Base-by-base conservation (phyloP, 768 basidiomycete species). In the Auricularia heimuer region DNA sequence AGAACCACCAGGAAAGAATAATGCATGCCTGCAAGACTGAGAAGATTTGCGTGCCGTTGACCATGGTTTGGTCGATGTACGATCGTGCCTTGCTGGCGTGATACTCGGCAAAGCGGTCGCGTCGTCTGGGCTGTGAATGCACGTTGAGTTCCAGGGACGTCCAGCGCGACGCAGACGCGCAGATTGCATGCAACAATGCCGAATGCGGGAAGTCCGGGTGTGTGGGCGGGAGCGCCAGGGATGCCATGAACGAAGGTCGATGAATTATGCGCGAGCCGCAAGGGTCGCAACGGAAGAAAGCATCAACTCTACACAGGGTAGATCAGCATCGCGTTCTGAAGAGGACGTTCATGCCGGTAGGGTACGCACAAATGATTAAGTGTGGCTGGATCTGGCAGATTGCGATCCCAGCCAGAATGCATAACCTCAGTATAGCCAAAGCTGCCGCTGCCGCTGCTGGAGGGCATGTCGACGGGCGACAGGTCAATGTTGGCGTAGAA, bases 171-270 rank as follows among this genome's bases (percentile, higher is more conserved):
- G 90, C 87, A 37, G 86, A 85, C 16, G 91, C 89, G 69, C 91
- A 93, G 89, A 97, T 96, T 68, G 93, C 94, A 75, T 97, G 94
- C 42, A 97, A 78, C 65, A 97, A 83, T 2, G 92, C 89, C 3
- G 90, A 85, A 77, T 95, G 92, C 37, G 94, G 94, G 71, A 96
- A 97, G 47, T 83, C 83, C 7, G 87, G 83, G 72, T 93, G 89
- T 65, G 84, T 82, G 3, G 94, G 92, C 62, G 91, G 85, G 56
- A 94, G 77, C 68, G 83, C 83, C 82, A 96, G 82, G 3, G 90
- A 87, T 16, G 89, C 81, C 33, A 93, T 75, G 73, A 97, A 91
- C 8, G 89, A 86, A 12, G 87, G 84, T 10, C 85, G 84, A 72
- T 96, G 92, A 42, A 97, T 78, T 62, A 95, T 85, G 58, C 90